These are phyloP conservation scores for Silene latifolia DNA, from an alignment of 148 eudicot species.

Conservation along the genomic window DNA sequence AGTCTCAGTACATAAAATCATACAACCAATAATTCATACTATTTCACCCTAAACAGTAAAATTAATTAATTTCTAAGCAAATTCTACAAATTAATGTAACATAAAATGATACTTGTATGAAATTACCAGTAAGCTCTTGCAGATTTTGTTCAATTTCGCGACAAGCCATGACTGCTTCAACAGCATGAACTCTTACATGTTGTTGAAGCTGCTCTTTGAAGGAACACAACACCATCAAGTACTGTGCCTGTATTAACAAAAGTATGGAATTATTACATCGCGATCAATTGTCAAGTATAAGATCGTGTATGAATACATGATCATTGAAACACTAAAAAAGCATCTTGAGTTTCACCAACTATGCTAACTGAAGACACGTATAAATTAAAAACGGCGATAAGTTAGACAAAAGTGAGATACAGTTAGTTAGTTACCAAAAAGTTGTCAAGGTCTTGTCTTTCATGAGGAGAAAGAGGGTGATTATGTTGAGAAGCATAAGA, in stretches of 20 bases:
- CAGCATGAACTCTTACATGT: constrained; percentile 95
- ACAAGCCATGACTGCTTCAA: constrained; percentile 97
- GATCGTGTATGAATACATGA: too few species aligned
- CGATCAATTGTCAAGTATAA: too few species aligned
- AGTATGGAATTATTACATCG: neutral
- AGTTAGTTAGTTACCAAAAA: constrained; percentile 48
- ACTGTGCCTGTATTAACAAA: constrained; percentile 51
- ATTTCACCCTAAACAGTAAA: constrained; percentile 1
- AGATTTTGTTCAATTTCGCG: constrained; percentile 86
- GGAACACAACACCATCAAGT: constrained; percentile 70
- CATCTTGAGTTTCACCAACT: neutral
- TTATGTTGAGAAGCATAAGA: constrained; percentile 55
- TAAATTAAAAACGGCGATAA: too few species aligned
- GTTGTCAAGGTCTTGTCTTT: constrained; percentile 84
- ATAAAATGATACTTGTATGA: constrained; percentile 6
- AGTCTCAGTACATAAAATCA: neutral
- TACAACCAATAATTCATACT: neutral
- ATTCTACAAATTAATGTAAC: neutral
- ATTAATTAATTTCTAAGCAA: neutral
- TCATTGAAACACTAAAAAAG: neutral
- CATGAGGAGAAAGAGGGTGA: constrained; percentile 57
- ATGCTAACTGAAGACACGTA: neutral
- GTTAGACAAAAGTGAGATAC: too few species aligned
- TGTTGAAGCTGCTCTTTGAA: constrained; percentile 95
- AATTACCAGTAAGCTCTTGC: constrained; percentile 72